Base-by-base conservation (phyloP, 805 yeast genomes). In the Candida wancherniae region DNA sequence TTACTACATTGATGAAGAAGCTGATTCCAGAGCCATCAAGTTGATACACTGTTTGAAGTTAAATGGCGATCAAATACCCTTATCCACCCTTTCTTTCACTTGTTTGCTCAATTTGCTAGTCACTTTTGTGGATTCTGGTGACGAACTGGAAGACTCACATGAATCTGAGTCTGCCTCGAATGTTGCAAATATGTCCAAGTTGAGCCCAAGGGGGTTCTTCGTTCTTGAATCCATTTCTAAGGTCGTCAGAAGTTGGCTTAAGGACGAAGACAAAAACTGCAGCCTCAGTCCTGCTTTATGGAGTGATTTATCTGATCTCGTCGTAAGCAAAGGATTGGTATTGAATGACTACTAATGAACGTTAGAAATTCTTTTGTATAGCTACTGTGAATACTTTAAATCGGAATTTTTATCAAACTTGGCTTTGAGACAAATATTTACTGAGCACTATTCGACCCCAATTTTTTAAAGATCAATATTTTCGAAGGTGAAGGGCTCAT, bases 401-500 rank as follows among this genome's bases (percentile, higher is more conserved):
- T n/a, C n/a, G n/a, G 19, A 18, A 18, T 9, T 6, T 18, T 6
- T 9, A 18, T 9, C 19, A n/a, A n/a, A n/a, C n/a, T n/a, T n/a
- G n/a, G n/a, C n/a, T n/a, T n/a, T n/a, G n/a, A n/a, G n/a, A n/a
- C n/a, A n/a, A n/a, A n/a, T n/a, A n/a, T n/a, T n/a, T n/a, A n/a
- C n/a, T n/a, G n/a, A n/a, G n/a, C n/a, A n/a, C n/a, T n/a, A n/a
- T n/a, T n/a, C n/a, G n/a, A n/a, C n/a, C n/a, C n/a, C n/a, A n/a
- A n/a, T n/a, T n/a, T n/a, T n/a, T n/a, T 26, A 43, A 11, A 38
- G 29, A 12, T 38, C 47, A 17, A 43, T 43, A 18, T 29, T 29
- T 11, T 31, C 49, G 44, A 80, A 77, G 1, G 65, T 57, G 48
- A 78, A 81, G 17, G 88, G 88, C 37, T 71, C 72, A 50, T 77